Base-by-base conservation (phyloP, 148 eudicot genomes). In the Vaccinium macrocarpon region DNA sequence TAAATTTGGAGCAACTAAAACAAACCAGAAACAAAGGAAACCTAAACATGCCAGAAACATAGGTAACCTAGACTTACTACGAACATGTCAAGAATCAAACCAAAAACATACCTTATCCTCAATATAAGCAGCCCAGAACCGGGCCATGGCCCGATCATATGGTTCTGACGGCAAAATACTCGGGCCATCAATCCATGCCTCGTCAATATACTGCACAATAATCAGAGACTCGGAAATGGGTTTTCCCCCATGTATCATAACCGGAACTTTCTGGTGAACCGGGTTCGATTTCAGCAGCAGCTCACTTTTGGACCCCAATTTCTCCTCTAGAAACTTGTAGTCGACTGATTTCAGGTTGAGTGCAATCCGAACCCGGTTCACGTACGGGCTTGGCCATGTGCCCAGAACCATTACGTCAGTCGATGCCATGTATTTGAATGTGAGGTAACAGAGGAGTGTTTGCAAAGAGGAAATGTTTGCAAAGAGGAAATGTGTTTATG, bases 221-320 rank as follows among this genome's bases (percentile, higher is more conserved):
- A 94, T 42, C 64, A 89, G 90, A 0, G 98, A 93, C 80, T 94
- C 98, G 23, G 89, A 87, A 12, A 94, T 64, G 18, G 92, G 87
- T 68, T 85, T 90, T 35, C 84, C 89, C 27, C 70, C 79, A 83
- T 93, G 93, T 49, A 94, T 76, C 14, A 94, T 85, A 42, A 94
- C 94, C 6, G 98, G 98, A 70, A 93, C 85, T 79, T 93, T 94
- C 88, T 94, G 89, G 81, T 91, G 51, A 87, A 94, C 86, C 23
- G 95, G 98, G 83, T 94, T 93, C 13, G 91, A 86, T 85, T 89
- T 90, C 0, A 94, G 85, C 12, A 94, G 86, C 14, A 94, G 91
- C 73, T 91, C 91, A 52, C 94, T 89, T 70, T 94, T 93, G 9
- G 83, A 27, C 0, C 66, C 79, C 66, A 79, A 61, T 1, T 84